Evolutionary conservation across 1,284 basidiomycete species (phyloP).

Genomic region (Ceratobasidium sp.): DNA sequence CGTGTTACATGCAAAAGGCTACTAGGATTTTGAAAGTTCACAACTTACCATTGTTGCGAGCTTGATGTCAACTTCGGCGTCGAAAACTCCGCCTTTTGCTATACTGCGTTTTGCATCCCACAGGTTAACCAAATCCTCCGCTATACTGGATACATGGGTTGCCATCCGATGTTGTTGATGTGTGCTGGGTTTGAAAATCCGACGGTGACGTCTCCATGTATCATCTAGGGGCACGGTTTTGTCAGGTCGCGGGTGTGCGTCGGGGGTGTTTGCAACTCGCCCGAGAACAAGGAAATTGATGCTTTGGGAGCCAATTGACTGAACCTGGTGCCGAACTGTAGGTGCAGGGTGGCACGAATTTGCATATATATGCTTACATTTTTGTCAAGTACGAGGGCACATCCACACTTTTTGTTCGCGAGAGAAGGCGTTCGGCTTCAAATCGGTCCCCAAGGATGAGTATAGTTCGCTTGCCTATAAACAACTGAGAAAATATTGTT

Average conservation of each 20-base stretch:
- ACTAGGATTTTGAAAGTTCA: neutral
- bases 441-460: slow-evolving; percentile 6
- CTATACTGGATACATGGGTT: neutral
- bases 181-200: neutral
- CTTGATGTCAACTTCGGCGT: slow-evolving; percentile 5
- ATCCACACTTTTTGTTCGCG: slow-evolving; percentile 6
- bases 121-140: neutral
- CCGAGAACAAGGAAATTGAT: neutral
- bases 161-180: slow-evolving; percentile 17
- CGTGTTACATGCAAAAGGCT: neutral
- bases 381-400: neutral
- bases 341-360: neutral
- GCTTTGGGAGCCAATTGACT: neutral
- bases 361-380: neutral
- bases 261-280: neutral
- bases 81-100: neutral
- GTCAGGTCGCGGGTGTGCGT: neutral
- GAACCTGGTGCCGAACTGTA: neutral
- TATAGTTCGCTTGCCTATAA: slow-evolving; percentile 6
- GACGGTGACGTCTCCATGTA: slow-evolving; percentile 19
- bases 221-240: neutral
- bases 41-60: slow-evolving; percentile 5
- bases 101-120: neutral
- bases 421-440: slow-evolving; percentile 10
- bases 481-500: neutral